These are phyloP conservation scores for Apiotrichum akiyoshidainum DNA, from an alignment of 1,284 basidiomycete genomes.

Conservation along the genomic window DNA sequence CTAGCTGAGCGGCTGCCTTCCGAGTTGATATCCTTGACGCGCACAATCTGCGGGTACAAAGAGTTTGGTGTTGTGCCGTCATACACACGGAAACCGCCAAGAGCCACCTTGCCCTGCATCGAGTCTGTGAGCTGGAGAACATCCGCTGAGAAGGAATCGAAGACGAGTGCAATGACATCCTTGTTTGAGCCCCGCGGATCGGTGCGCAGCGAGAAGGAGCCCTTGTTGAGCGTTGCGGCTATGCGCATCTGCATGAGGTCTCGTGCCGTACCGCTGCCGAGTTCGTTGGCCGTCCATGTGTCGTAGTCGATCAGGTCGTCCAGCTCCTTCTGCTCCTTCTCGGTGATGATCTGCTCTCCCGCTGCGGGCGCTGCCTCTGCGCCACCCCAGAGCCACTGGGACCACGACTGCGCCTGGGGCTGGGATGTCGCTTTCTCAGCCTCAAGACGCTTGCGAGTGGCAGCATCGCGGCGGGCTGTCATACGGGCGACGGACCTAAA, in stretches of 20 bases:
- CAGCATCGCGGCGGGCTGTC: slow-evolving; percentile 79
- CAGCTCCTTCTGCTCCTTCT: slow-evolving; percentile 87
- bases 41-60: slow-evolving; percentile 87
- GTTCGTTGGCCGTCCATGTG: slow-evolving; percentile 66
- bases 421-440: slow-evolving; percentile 59
- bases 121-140: slow-evolving; percentile 83
- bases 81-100: slow-evolving; percentile 84
- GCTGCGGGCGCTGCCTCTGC: slow-evolving; percentile 45
- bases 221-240: slow-evolving; percentile 74
- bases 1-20: slow-evolving; percentile 8
- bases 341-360: slow-evolving; percentile 57
- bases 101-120: slow-evolving; percentile 74
- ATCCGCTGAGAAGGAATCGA: slow-evolving; percentile 82
- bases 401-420: slow-evolving; percentile 65
- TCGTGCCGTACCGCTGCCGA: slow-evolving; percentile 62
- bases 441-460: slow-evolving; percentile 64
- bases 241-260: slow-evolving; percentile 81
- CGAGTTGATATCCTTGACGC: slow-evolving; percentile 64
- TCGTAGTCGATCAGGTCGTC: slow-evolving; percentile 95
- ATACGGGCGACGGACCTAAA: slow-evolving; percentile 95
- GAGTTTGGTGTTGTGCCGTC: slow-evolving; percentile 83
- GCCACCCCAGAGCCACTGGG: slow-evolving; percentile 71
- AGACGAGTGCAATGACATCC: slow-evolving; percentile 84
- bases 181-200: slow-evolving; percentile 62
- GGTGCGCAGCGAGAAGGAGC: slow-evolving; percentile 74